phyloP scores from a whole-genome alignment of 2,329 filamentous ascomycete species.

The Fusarium tricinctum region DNA sequence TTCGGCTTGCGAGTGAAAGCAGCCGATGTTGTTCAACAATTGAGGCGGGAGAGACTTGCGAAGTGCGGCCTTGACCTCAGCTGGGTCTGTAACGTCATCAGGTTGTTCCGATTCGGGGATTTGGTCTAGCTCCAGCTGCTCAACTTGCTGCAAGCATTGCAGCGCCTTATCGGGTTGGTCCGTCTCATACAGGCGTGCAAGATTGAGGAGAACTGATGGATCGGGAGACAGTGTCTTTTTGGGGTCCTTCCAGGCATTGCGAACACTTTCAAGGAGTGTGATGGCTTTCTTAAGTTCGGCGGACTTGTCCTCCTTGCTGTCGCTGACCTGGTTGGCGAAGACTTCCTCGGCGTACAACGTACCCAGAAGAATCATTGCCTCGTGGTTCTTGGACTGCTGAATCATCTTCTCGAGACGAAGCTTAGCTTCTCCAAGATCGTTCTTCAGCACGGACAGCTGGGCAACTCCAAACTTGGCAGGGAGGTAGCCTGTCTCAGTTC shows the following conservation, averaged over 20 bases:
- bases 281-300: conserved; percentile 89
- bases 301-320: conserved; percentile 87
- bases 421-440: conserved; percentile 91
- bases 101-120: conserved; percentile 79
- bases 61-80: conserved; percentile 70
- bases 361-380: conserved; percentile 92
- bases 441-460: conserved; percentile 86
- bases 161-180: conserved; percentile 91
- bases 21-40: conserved; percentile 96
- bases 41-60: conserved; percentile 88
- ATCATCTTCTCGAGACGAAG: conserved; percentile 95
- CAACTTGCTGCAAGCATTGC: conserved; percentile 91
- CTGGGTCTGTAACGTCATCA: conserved; percentile 68
- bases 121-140: conserved; percentile 87
- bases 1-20: conserved; percentile 91
- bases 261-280: conserved; percentile 84
- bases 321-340: conserved; percentile 80
- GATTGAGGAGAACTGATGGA: conserved; percentile 88
- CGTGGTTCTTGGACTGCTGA: conserved; percentile 83
- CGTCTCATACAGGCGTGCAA: conserved; percentile 89
- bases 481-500: conserved; percentile 89
- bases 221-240: conserved; percentile 88
- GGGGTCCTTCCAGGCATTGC: conserved; percentile 90
- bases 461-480: conserved; percentile 96
- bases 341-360: conserved; percentile 96